Evolutionary conservation across 2,329 filamentous ascomycete genomes (phyloP).

Genomic region (Pyrenochaeta sp.): DNA sequence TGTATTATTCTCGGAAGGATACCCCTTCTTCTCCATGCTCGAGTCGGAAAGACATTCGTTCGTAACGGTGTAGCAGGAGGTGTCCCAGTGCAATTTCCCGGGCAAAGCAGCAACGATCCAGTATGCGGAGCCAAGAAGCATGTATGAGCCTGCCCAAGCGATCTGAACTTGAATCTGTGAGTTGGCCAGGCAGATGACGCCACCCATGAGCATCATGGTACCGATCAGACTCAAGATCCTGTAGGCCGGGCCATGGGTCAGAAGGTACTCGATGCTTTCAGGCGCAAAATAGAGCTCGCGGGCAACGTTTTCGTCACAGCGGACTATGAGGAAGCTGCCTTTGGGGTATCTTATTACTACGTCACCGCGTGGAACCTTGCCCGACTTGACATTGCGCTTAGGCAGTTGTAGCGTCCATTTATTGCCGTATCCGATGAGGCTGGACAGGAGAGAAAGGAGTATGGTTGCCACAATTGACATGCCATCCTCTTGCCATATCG

Average conservation of each 20-base stretch:
- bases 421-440: conserved; percentile 59
- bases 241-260: conserved; percentile 53
- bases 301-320: conserved; percentile 60
- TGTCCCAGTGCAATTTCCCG: conserved; percentile 58
- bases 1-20: conserved; percentile 39
- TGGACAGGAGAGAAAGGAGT: conserved; percentile 59
- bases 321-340: conserved; percentile 59
- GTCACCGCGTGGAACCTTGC: conserved; percentile 51
- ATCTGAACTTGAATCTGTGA: conserved; percentile 58
- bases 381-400: conserved; percentile 41
- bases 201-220: conserved; percentile 62
- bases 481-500: conserved; percentile 57
- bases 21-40: conserved; percentile 44
- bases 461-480: conserved; percentile 60
- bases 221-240: conserved; percentile 59
- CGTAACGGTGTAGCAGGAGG: conserved; percentile 53
- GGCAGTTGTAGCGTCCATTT: conserved; percentile 59
- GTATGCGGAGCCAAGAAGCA: conserved; percentile 59
- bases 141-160: conserved; percentile 59
- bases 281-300: conserved; percentile 62
- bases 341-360: conserved; percentile 62
- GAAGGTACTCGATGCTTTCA: conserved; percentile 58
- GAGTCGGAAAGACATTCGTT: conserved; percentile 48
- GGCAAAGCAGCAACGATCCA: conserved; percentile 62
- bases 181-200: conserved; percentile 61